phyloP scores from a whole-genome alignment of 2,329 filamentous ascomycete species.

The Trichoderma sp. region DNA sequence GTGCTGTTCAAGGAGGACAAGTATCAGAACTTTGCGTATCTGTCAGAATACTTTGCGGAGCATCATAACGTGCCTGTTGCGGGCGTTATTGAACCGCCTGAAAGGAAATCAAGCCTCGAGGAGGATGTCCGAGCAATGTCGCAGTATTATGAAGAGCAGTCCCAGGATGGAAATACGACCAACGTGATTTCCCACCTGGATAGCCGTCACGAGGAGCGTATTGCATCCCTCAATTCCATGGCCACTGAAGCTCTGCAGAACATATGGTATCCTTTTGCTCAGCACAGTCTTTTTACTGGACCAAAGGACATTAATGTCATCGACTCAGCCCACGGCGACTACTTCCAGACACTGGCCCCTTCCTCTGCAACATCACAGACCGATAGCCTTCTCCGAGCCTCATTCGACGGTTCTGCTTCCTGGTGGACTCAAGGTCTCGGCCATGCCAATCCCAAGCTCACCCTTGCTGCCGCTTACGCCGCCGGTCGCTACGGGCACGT shows the following conservation, averaged over 20 bases:
- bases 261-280: slow-evolving; percentile 88
- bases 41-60: slow-evolving; percentile 63
- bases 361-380: not conserved
- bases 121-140: slow-evolving; percentile 58
- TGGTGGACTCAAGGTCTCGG: slow-evolving; percentile 92
- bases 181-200: slow-evolving; percentile 52
- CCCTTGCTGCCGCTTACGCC: slow-evolving; percentile 74
- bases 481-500: slow-evolving; percentile 83
- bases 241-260: slow-evolving; percentile 55
- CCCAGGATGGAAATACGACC: slow-evolving; percentile 37
- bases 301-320: slow-evolving; percentile 67
- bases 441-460: slow-evolving; percentile 69
- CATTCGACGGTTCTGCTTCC: slow-evolving; percentile 80
- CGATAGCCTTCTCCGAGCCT: slow-evolving; percentile 41
- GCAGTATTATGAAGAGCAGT: slow-evolving; percentile 58
- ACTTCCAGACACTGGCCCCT: slow-evolving; percentile 60
- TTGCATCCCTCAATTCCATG: slow-evolving; percentile 61
- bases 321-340: slow-evolving; percentile 76
- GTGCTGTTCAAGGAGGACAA: slow-evolving; percentile 64
- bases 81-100: slow-evolving; percentile 59
- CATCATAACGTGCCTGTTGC: slow-evolving; percentile 56
- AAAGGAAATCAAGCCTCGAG: slow-evolving; percentile 35
- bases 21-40: slow-evolving; percentile 67
- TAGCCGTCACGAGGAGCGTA: slow-evolving; percentile 51
- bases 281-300: slow-evolving; percentile 61